Base-by-base conservation (phyloP, 257 asterid genomes). In the Solanum medicagineum region DNA sequence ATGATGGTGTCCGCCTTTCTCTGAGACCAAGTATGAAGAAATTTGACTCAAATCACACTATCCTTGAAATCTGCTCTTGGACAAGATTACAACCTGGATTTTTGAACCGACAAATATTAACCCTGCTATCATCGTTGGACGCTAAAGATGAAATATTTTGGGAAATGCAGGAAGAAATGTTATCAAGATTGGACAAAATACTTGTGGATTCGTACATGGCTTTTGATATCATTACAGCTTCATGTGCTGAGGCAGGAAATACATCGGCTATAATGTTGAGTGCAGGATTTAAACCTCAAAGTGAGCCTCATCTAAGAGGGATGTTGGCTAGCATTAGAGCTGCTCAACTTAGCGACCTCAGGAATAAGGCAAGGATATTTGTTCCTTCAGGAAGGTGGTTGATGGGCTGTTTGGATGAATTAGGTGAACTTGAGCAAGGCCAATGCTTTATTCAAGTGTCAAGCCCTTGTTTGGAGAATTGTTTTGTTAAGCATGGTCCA, bases 41-140 rank as follows among this genome's bases (percentile, higher is more conserved):
- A 84, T 97, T 97, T 13, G 95, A 89, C 17, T 95, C 99, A 2
- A 49, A 73, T n/a, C 99, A 97, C 86, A 92, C 89, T 2, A 87
- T 91, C 16, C 97, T 97, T 42, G 99, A 97, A 89, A 97, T 97
- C 73, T 97, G 98, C 90, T 93, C 98, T 19, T 97, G 99, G 99
- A 90, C 96, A 17, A 87, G 95, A 55, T 93, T 92, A 85, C 98
- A 94, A 90, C 95, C 98, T 8, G 99, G 98, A 53, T 97, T 95
- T 85, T 90, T 97, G 84, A 95, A 97, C 87, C 88, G 98, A 36
- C 98, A 97, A 89, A 95, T 97, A 74, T 56, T 97, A 70, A 93
- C 97, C 14, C 92, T 95, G 20, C 96, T 97, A 56, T 95, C 99
- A 71, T 93, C 98, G 55, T 92, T 97, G 90, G 90, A 85, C n/a